These are phyloP conservation scores for Phytophthora colocasiae DNA, from an alignment of 352 stramenopile species.

Conservation along the genomic window DNA sequence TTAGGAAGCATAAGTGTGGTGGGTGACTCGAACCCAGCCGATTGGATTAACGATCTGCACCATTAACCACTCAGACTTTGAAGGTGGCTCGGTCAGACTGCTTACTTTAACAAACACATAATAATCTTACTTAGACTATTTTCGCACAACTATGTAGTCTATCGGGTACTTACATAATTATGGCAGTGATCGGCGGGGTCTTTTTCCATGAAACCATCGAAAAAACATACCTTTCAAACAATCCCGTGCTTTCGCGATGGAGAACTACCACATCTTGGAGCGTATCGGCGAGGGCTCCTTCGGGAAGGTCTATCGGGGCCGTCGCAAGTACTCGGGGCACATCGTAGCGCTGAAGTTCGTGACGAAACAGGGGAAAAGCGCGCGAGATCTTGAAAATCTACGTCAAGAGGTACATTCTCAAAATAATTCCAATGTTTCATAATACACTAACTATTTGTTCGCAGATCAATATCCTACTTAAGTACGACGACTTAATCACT, in stretches of 20 bases:
- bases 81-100: too few relatives aligned
- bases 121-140: too few relatives aligned
- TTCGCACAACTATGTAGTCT: too few relatives aligned
- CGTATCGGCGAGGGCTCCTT: constrained; percentile 93
- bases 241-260: constrained; percentile 47
- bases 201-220: constrained; percentile 12
- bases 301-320: constrained; percentile 85
- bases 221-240: neutral
- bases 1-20: too few relatives aligned
- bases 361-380: constrained; percentile 92
- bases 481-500: constrained; percentile 91
- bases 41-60: too few relatives aligned
- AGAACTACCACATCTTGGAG: constrained; percentile 95
- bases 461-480: constrained; percentile 94
- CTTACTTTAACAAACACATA: too few relatives aligned
- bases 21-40: too few relatives aligned
- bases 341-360: constrained; percentile 96
- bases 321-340: constrained; percentile 87
- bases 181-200: too few relatives aligned
- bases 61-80: too few relatives aligned
- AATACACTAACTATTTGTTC: neutral
- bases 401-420: constrained; percentile 80
- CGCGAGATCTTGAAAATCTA: constrained; percentile 91
- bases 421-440: constrained; percentile 1
- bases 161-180: too few relatives aligned